These are phyloP conservation scores for Henckelia pumila DNA, from an alignment of 257 asterid genomes.

Conservation along the genomic window DNA sequence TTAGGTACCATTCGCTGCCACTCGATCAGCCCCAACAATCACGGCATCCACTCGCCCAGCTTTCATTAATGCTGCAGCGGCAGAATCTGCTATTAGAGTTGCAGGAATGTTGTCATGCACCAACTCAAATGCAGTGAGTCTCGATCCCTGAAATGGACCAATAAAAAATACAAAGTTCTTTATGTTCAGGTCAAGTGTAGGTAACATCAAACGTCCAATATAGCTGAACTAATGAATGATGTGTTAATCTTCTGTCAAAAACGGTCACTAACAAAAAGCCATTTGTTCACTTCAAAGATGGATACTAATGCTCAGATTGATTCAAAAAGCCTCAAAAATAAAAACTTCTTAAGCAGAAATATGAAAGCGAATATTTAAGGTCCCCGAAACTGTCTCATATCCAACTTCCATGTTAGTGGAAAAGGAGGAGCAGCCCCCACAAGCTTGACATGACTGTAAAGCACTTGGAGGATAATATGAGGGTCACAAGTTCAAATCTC, in stretches of 20 bases:
- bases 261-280: background rate
- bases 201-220: conserved; percentile 13
- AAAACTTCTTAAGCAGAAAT: background rate
- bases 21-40: conserved; percentile 96
- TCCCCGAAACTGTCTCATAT: background rate
- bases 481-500: too few relatives aligned
- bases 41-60: conserved; percentile 78
- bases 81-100: conserved; percentile 91
- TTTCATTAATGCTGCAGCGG: conserved; percentile 92
- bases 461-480: too few relatives aligned
- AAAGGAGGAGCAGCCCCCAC: background rate
- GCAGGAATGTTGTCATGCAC: conserved; percentile 93
- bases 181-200: conserved; percentile 10
- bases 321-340: background rate
- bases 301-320: conserved; percentile 6
- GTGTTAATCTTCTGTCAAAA: background rate
- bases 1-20: conserved; percentile 80
- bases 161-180: background rate
- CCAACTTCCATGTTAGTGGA: background rate
- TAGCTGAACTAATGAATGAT: conserved; percentile 6
- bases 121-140: conserved; percentile 91
- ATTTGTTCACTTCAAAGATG: background rate
- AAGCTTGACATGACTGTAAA: too few relatives aligned
- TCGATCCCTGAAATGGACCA: conserved; percentile 62
- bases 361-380: background rate